Conservation (phyloP, 108 stramenopile species). For the Aurantiochytrium sp. region DNA sequence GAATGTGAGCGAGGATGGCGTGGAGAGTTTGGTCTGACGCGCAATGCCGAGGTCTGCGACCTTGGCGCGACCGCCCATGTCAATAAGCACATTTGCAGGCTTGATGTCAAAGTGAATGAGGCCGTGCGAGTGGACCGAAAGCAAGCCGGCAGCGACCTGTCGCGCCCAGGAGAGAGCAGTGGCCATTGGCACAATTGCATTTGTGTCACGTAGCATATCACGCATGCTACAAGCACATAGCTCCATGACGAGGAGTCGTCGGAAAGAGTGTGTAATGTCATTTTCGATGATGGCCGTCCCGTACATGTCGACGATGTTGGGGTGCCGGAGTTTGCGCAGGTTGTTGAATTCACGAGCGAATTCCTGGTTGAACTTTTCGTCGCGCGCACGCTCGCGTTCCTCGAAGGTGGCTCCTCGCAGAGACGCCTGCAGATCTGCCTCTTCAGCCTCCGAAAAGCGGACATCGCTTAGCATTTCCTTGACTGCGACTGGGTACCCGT, state of each 20-base stretch:
- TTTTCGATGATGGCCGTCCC: conserved; percentile 39
- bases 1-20: not conserved
- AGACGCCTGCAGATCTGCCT: not conserved
- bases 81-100: conserved; percentile 19
- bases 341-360: not conserved
- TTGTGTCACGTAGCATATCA: not conserved
- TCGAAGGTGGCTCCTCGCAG: not conserved
- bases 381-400: not conserved
- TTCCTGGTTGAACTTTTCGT: not conserved
- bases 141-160: conserved; percentile 52
- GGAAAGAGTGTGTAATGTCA: conserved; percentile 18
- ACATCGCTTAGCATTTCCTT: not conserved
- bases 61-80: not conserved
- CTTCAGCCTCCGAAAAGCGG: not conserved
- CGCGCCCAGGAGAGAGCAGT: conserved; percentile 43
- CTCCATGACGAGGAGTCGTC: not conserved
- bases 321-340: not conserved
- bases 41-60: conserved; percentile 1
- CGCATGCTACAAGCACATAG: not conserved
- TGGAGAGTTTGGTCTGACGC: not conserved
- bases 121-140: conserved; percentile 44
- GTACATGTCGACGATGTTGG: conserved; percentile 44
- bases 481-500: not conserved
- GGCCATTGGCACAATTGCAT: not conserved
- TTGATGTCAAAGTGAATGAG: conserved; percentile 53